Percentiles rank a stretch among this genome's conserved stretches.
Conservation (phyloP, 495 filamentous ascomycete genomes). For the Hypoxylon rickii region DNA sequence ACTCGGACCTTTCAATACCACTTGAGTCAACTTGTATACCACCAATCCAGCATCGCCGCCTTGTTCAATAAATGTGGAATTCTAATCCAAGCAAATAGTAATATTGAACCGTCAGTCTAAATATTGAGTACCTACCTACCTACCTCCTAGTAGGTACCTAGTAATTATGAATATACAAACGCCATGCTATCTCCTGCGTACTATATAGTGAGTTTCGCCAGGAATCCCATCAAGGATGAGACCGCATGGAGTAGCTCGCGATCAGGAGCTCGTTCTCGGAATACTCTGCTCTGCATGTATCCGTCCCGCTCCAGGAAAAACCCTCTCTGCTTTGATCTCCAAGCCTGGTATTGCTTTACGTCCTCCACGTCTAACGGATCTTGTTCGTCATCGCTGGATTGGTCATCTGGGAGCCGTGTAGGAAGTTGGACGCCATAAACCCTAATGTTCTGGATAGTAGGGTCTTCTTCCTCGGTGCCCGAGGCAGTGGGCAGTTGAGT, state of each 20-base stretch:
- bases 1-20: too few species aligned
- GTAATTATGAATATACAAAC: background rate
- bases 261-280: slow-evolving; percentile 4
- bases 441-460: background rate
- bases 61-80: too few species aligned
- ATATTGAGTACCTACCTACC: too few species aligned
- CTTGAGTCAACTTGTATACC: too few species aligned
- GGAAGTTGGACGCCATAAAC: slow-evolving; percentile 15
- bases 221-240: slow-evolving; percentile 13
- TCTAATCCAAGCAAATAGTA: too few species aligned
- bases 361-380: slow-evolving; percentile 10
- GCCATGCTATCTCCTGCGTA: background rate
- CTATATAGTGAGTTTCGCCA: slow-evolving; percentile 4
- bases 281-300: slow-evolving; percentile 25
- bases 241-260: slow-evolving; percentile 7
- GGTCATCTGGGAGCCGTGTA: background rate
- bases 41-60: too few species aligned
- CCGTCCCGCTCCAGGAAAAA: slow-evolving; percentile 23
- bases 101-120: too few species aligned
- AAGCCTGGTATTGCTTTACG: slow-evolving; percentile 7
- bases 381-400: background rate
- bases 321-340: slow-evolving; percentile 3
- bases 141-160: too few species aligned
- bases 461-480: slow-evolving; percentile 10
- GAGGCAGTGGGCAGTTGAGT: background rate